phyloP scores from a whole-genome alignment of 495 filamentous ascomycete species.

The Glutinoglossum americanum region DNA sequence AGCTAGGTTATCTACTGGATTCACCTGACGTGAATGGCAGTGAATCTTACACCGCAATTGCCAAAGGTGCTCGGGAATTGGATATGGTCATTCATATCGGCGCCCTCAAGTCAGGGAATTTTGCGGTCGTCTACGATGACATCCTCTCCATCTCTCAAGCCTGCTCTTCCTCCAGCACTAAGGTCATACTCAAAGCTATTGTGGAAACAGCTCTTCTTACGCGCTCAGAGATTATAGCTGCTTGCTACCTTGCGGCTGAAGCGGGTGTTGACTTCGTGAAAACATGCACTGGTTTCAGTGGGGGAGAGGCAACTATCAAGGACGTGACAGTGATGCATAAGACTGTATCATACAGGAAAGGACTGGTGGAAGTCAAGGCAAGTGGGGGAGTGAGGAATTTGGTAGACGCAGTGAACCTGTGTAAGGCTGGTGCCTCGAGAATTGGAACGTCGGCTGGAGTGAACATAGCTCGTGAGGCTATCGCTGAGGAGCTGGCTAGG shows the following conservation, averaged over 20 bases:
- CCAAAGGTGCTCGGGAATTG: conserved; percentile 36
- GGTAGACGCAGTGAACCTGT: conserved; percentile 30
- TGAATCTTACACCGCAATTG: conserved; percentile 34
- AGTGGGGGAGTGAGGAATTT: conserved; percentile 38
- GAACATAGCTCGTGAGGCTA: conserved; percentile 21
- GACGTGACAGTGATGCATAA: conserved; percentile 36
- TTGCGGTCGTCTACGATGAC: conserved; percentile 33
- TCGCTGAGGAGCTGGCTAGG: no score
- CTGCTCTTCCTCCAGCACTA: conserved; percentile 18
- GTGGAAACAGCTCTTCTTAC: conserved; percentile 40
- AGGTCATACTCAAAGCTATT: conserved; percentile 36
- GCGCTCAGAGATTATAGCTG: conserved; percentile 33
- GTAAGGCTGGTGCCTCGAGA: conserved; percentile 41
- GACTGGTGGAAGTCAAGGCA: conserved; percentile 36
- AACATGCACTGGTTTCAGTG: conserved; percentile 47
- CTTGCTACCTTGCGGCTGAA: conserved; percentile 30
- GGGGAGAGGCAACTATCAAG: conserved; percentile 31
- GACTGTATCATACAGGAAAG: conserved; percentile 17
- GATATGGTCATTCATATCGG: conserved; percentile 47
- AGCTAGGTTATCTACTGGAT: neutral
- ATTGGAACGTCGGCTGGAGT: conserved; percentile 41
- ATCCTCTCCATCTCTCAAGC: conserved; percentile 29
- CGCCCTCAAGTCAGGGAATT: conserved; percentile 27
- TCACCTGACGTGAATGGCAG: conserved; percentile 7
- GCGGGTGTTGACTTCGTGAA: conserved; percentile 47